A percentile compares a stretch with the other conserved stretches of the same genome.
These are phyloP conservation scores for Naganishia liquefaciens DNA, from an alignment of 1,284 basidiomycete species.

Conservation along the genomic window DNA sequence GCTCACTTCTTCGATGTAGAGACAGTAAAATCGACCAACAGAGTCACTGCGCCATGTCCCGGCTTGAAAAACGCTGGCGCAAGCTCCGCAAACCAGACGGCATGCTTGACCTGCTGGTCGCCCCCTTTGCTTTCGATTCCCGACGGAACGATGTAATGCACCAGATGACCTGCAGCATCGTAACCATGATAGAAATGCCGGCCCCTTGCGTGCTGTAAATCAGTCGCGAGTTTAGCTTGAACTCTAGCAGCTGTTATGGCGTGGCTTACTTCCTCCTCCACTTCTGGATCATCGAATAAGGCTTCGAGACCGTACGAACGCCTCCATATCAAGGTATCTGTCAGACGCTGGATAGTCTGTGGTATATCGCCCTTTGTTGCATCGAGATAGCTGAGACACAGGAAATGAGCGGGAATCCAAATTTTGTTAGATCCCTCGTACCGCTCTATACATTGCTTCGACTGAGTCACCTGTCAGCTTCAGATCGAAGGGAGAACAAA, in stretches of 20 bases:
- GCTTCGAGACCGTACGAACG: constrained; percentile 23
- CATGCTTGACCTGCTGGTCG: constrained; percentile 30
- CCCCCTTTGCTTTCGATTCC: constrained; percentile 18
- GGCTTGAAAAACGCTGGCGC: constrained; percentile 18
- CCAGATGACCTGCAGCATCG: constrained; percentile 13
- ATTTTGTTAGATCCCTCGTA: background rate
- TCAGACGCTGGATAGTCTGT: constrained; percentile 23
- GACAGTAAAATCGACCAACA: constrained; percentile 25
- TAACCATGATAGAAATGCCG: constrained; percentile 29
- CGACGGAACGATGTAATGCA: constrained; percentile 26
- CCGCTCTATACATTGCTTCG: constrained; percentile 21
- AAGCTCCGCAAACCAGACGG: constrained; percentile 31
- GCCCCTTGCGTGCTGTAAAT: constrained; percentile 14
- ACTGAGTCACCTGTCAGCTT: background rate
- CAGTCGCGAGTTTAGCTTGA: background rate
- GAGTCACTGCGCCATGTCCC: constrained; percentile 15
- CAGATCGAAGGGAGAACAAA: background rate
- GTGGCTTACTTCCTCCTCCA: constrained; percentile 24
- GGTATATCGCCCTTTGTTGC: constrained; percentile 26
- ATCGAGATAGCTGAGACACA: constrained; percentile 13
- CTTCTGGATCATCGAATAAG: constrained; percentile 20
- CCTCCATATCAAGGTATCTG: constrained; percentile 29
- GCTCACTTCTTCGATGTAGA: constrained; percentile 15
- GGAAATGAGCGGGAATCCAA: background rate
- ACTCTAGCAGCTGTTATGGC: no score